phyloP scores from a whole-genome alignment of 192 early-diverging fungal species.

The Coemansia umbellata region DNA sequence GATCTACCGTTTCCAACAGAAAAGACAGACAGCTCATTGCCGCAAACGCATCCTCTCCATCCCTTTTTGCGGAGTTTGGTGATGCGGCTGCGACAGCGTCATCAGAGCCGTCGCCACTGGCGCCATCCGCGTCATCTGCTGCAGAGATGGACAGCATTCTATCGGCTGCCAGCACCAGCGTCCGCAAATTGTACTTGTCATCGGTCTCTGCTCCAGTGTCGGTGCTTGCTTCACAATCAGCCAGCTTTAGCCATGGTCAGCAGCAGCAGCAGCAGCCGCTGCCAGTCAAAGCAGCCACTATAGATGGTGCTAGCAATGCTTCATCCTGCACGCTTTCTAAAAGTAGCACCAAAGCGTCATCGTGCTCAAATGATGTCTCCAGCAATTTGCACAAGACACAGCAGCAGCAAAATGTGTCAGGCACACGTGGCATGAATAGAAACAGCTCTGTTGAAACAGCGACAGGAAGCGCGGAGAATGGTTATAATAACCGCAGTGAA shows the following conservation, averaged over 20 bases:
- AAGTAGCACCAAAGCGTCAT: not conserved
- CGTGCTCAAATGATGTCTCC: no score
- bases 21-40: not conserved
- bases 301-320: no score
- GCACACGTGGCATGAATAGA: not conserved
- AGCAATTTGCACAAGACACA: not conserved
- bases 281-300: no score
- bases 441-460: no score
- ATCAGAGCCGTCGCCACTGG: no score
- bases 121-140: no score
- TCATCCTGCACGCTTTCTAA: not conserved
- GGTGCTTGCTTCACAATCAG: not conserved
- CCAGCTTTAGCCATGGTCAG: not conserved
- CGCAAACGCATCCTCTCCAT: not conserved
- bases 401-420: not conserved
- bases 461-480: no score
- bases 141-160: no score
- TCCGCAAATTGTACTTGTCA: no score
- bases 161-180: no score
- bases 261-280: not conserved
- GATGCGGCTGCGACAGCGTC: no score
- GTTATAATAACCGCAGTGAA: no score
- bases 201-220: conserved; percentile 1
- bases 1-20: conserved; percentile 1
- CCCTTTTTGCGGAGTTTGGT: conserved; percentile 2